Evolutionary conservation across 768 basidiomycete genomes (phyloP), one percentile per base, ranked within the genome.

Genomic region (Tricholoma saponaceum): DNA sequence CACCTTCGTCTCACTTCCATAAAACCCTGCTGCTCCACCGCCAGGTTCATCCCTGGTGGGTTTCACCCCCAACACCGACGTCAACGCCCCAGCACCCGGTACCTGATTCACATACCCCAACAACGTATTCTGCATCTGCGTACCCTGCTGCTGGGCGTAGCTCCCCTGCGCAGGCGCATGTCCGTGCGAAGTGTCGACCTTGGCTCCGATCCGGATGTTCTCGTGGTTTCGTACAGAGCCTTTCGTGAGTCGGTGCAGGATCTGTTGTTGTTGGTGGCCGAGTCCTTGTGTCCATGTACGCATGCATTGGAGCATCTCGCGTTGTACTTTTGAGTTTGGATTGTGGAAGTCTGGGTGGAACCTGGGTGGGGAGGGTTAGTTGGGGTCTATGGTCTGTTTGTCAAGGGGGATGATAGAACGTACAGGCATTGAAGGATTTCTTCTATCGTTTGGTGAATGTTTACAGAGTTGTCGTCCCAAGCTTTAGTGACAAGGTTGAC

Each of bases 271-370:
- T 56, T 76, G 74, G 13, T 70, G 52, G 4, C 83, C 80, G 12
- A 86, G 79, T 7, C 72, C 72, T 50, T 79, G 67, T 37, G 84
- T 74, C 90, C 89, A 92, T 41, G 69, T 71, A 39, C 70, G 73
- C 82, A 93, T 80, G 62, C 76, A 83, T 58, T 82, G 80, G 58
- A 90, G 68, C 90, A 94, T 92, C 63, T 89, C 83, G 54, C 81
- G 78, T 69, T 93, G 91, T 30, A 92, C 75, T 58, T 79, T 77
- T 1, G 86, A 89, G 60, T 74, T 70, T 30, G 69, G 65, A 66
- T 86, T 79, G 67, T 87, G 84, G 77, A 92, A 94, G 60, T 90
- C 86, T 14, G 92, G 91, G 69, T 94, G 91, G 79, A 93, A 92
- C 22, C 90, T 90, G 44, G 35, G 12, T 44, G 30, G 8, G 7